Conservation (phyloP, 306 rosid species). For the Psophocarpus tetragonolobus region DNA sequence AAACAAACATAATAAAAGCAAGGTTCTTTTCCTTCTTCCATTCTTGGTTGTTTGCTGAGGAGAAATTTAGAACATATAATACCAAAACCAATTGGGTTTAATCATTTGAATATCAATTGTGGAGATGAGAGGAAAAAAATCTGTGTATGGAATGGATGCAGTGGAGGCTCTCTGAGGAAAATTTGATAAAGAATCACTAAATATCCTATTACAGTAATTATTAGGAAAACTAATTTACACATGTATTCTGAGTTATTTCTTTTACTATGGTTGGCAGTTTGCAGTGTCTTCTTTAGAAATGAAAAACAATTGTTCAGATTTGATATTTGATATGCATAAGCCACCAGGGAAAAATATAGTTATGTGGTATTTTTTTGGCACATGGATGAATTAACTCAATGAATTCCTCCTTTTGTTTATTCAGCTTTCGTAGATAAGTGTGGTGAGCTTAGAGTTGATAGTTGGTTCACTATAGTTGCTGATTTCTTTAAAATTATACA, state of each 20-base stretch:
- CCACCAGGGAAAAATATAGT: not conserved
- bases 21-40: not conserved
- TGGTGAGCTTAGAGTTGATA: conserved; percentile 1
- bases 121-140: not conserved
- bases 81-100: not conserved
- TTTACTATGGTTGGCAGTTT: not conserved
- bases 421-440: conserved; percentile 1
- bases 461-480: conserved; percentile 8
- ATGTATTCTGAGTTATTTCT: not conserved
- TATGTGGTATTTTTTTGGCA: not conserved
- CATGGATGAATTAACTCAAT: not conserved
- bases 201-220: not conserved
- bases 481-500: not conserved
- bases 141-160: not conserved
- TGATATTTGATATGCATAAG: conserved; percentile 11
- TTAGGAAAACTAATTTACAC: not conserved
- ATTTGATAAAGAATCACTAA: not conserved
- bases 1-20: not conserved
- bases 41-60: conserved; percentile 11
- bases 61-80: not conserved
- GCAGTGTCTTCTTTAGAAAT: not conserved
- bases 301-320: not conserved
- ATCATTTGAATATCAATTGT: not conserved
- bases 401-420: conserved; percentile 5
- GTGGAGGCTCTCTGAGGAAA: not conserved